Percentiles rank a stretch among this genome's conserved stretches.
These are phyloP conservation scores for Ogataea corticis DNA, from an alignment of 805 yeast genomes.

Conservation along the genomic window DNA sequence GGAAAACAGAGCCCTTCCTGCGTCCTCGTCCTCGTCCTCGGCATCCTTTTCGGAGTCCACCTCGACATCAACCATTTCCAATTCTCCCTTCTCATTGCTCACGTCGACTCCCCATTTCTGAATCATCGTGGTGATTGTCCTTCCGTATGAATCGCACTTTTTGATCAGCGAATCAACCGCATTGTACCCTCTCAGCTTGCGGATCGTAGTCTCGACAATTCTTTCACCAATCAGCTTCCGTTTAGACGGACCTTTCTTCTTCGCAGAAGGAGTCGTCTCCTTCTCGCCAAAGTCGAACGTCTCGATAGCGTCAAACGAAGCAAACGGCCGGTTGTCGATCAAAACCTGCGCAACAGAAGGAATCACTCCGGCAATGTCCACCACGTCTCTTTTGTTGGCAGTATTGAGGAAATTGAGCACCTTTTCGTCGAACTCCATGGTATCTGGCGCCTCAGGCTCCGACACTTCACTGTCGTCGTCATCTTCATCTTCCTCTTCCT, in stretches of 20 bases:
- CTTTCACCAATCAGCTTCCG: conserved; percentile 69
- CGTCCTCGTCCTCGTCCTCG: conserved; percentile 33
- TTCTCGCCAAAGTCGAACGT: conserved; percentile 49
- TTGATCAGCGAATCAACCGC: conserved; percentile 93
- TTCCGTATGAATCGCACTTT: conserved; percentile 78
- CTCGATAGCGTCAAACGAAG: conserved; percentile 57
- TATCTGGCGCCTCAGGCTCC: conserved; percentile 33
- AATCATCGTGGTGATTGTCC: conserved; percentile 68
- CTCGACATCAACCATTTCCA: conserved; percentile 59
- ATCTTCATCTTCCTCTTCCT: conserved; percentile 35
- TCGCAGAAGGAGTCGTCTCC: conserved; percentile 17
- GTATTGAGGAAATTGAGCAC: conserved; percentile 76
- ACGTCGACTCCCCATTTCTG: conserved; percentile 85
- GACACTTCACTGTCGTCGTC: conserved; percentile 35
- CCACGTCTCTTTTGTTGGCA: conserved; percentile 71
- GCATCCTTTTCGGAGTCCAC: conserved; percentile 45
- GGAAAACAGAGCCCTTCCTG: conserved; percentile 15
- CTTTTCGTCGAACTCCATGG: conserved; percentile 55
- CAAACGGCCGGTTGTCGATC: conserved; percentile 70
- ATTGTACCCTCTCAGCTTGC: conserved; percentile 80
- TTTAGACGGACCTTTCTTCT: conserved; percentile 35
- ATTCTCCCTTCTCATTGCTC: conserved; percentile 62
- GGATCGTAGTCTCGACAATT: conserved; percentile 66
- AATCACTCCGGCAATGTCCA: conserved; percentile 74
- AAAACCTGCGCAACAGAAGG: conserved; percentile 65